Percentiles rank a stretch among this genome's conserved stretches.
Conservation (phyloP, 257 asterid species). For the Solanum etuberosum region DNA sequence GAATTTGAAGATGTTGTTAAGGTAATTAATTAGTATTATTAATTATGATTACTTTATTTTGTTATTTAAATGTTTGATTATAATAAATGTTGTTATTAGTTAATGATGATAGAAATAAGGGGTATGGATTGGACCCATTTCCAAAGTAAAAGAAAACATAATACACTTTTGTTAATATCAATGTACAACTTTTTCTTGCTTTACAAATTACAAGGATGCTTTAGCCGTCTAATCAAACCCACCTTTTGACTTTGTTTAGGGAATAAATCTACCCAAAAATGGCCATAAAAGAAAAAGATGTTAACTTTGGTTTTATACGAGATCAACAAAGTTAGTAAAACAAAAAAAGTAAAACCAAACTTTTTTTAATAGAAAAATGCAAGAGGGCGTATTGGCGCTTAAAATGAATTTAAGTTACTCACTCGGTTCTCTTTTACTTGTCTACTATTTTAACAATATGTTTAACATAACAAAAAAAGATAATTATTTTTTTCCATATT, state of each 20-base stretch:
- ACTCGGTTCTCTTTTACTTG: too few relatives aligned
- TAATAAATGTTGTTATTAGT: constrained; percentile 28
- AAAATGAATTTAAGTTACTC: too few relatives aligned
- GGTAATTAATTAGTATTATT: constrained; percentile 21
- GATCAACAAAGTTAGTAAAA: background rate
- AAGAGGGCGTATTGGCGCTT: background rate
- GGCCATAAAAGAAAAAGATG: background rate
- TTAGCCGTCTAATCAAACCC: constrained; percentile 24
- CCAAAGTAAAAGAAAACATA: constrained; percentile 9
- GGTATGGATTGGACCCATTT: background rate
- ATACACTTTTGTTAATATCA: constrained; percentile 48
- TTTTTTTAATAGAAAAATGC: background rate
- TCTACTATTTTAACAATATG: too few relatives aligned
- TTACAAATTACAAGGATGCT: constrained; percentile 26
- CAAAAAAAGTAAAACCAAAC: background rate
- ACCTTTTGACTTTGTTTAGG: constrained; percentile 42
- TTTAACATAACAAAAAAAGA: too few relatives aligned
- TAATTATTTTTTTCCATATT: too few relatives aligned
- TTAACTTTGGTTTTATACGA: background rate
- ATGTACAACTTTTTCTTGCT: constrained; percentile 42
- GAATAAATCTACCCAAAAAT: background rate
- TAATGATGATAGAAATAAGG: constrained; percentile 23
- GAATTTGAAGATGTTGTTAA: constrained; percentile 94
- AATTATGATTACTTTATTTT: background rate
- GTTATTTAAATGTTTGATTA: background rate